phyloP scores from a whole-genome alignment of 23 red algal genomes.

The Gracilaria domingensis region DNA sequence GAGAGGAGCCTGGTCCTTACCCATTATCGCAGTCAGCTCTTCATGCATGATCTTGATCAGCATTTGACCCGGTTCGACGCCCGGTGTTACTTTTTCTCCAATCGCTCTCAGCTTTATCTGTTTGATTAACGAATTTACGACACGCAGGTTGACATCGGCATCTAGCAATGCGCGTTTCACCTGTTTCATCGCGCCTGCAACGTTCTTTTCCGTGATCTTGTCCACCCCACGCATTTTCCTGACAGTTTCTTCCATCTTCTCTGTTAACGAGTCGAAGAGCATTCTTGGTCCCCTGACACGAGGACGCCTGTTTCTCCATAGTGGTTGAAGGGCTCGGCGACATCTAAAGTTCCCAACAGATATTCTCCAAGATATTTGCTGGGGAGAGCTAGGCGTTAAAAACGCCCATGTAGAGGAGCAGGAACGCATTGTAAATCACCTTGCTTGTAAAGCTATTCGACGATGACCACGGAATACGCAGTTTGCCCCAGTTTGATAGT shows the following conservation, averaged over 20 bases:
- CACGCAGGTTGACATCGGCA: conserved; percentile 96
- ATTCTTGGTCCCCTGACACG: conserved; percentile 28
- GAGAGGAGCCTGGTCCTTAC: conserved; percentile 73
- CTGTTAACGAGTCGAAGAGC: conserved; percentile 85
- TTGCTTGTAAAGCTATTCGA: too few species aligned
- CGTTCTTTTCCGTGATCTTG: conserved; percentile 90
- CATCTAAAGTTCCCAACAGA: conserved; percentile 6
- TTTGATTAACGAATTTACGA: conserved; percentile 85
- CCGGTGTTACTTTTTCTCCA: conserved; percentile 71
- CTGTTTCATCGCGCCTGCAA: conserved; percentile 86
- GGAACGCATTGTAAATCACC: not conserved
- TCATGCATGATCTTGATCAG: conserved; percentile 98
- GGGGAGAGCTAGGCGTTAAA: not conserved
- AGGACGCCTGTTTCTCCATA: not conserved
- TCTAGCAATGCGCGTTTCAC: conserved; percentile 91
- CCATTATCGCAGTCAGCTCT: conserved; percentile 86
- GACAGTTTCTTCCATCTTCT: conserved; percentile 76
- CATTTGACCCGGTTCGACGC: conserved; percentile 91
- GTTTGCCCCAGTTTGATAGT: too few species aligned
- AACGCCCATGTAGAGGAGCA: not conserved
- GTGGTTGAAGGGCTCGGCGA: not conserved
- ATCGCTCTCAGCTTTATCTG: conserved; percentile 77
- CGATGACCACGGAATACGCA: too few species aligned
- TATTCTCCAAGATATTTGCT: not conserved
- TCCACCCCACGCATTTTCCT: conserved; percentile 73